Evolutionary conservation across 1,284 basidiomycete genomes (phyloP).

Genomic region (Mycena citricolor): DNA sequence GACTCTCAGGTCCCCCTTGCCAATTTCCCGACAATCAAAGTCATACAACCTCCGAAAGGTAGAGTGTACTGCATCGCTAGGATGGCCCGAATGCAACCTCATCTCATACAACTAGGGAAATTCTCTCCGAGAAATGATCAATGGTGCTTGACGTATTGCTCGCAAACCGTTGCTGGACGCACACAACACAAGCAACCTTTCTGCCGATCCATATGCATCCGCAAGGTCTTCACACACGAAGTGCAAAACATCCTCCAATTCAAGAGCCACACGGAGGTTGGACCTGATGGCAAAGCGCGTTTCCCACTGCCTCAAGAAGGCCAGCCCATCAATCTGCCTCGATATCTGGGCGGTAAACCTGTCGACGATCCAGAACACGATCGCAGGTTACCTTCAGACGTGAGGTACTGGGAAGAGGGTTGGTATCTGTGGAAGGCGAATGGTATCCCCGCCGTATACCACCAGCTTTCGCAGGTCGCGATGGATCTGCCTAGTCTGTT

Average conservation of each 20-base stretch:
- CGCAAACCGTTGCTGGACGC: conserved; percentile 62
- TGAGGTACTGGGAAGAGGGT: conserved; percentile 67
- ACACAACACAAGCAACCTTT: conserved; percentile 53
- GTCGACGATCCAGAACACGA: conserved; percentile 21
- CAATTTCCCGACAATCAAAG: conserved; percentile 50
- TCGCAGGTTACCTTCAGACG: conserved; percentile 30
- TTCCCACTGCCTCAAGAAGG: conserved; percentile 65
- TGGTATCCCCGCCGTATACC: conserved; percentile 50
- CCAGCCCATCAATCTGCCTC: conserved; percentile 47
- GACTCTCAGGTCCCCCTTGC: conserved; percentile 36
- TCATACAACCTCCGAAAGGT: conserved; percentile 48
- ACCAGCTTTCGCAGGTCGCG: conserved; percentile 61
- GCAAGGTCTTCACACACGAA: conserved; percentile 72
- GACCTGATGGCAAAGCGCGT: conserved; percentile 43
- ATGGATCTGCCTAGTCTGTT: conserved; percentile 52
- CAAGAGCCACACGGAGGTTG: conserved; percentile 40
- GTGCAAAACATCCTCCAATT: conserved; percentile 55
- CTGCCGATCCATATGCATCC: conserved; percentile 69
- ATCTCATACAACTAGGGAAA: conserved; percentile 7
- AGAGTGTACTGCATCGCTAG: conserved; percentile 8
- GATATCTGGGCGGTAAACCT: conserved; percentile 41
- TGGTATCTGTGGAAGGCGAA: conserved; percentile 72
- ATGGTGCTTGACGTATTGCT: conserved; percentile 69
- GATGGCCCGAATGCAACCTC: conserved; percentile 14
- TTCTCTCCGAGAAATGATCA: conserved; percentile 32